Percentiles rank a stretch among this genome's conserved stretches.
phyloP scores from a whole-genome alignment of 495 filamentous ascomycete genomes.

The Aspergillus campestris region DNA sequence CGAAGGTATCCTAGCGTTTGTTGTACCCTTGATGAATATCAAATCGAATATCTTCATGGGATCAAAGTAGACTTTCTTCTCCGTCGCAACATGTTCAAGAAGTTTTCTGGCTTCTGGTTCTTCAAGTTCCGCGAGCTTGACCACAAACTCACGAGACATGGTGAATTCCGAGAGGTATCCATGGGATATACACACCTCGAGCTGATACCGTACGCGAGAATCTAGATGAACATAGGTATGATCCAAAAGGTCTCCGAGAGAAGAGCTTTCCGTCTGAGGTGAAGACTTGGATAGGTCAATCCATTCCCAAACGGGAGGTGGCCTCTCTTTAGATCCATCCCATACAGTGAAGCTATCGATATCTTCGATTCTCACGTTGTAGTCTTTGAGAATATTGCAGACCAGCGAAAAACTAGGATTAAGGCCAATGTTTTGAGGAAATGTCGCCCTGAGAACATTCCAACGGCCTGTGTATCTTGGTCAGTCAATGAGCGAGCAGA shows the following conservation, averaged over 20 bases:
- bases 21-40: conserved; percentile 33
- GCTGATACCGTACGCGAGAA: conserved; percentile 76
- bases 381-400: conserved; percentile 53
- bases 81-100: conserved; percentile 54
- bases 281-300: conserved; percentile 35
- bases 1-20: conserved; percentile 47
- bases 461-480: conserved; percentile 19
- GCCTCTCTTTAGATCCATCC: conserved; percentile 8
- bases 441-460: conserved; percentile 34
- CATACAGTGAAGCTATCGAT: conserved; percentile 16
- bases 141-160: conserved; percentile 56
- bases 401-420: conserved; percentile 38
- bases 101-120: conserved; percentile 41
- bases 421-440: conserved; percentile 9
- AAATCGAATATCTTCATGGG: conserved; percentile 68
- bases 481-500: not conserved
- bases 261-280: conserved; percentile 8
- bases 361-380: conserved; percentile 52
- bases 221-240: conserved; percentile 42
- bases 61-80: conserved; percentile 51
- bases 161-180: conserved; percentile 72
- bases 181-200: conserved; percentile 84
- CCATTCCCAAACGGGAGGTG: conserved; percentile 43
- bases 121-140: conserved; percentile 45
- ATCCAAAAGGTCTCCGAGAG: conserved; percentile 25